phyloP scores from a whole-genome alignment of 371 early-diverging fungal species.

The Mortierella polycephala region DNA sequence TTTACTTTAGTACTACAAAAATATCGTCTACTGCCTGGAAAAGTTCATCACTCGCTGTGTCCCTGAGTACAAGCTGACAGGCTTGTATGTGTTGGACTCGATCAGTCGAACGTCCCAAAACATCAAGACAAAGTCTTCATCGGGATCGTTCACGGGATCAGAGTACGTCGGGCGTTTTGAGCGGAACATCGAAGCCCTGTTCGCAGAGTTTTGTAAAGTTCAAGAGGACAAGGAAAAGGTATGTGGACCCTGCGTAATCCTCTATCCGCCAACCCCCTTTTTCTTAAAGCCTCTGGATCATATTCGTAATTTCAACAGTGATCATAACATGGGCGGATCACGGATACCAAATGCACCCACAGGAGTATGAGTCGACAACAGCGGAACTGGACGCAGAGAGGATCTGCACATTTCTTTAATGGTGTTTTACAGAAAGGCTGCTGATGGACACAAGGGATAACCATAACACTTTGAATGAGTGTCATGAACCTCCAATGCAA shows the following conservation, averaged over 20 bases:
- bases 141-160: constrained; percentile 45
- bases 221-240: constrained; percentile 63
- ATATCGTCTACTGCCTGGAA: constrained; percentile 65
- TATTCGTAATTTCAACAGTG: not conserved
- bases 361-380: too few species aligned
- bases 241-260: constrained; percentile 1
- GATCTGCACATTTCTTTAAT: too few species aligned
- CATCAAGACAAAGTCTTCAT: constrained; percentile 43
- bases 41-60: constrained; percentile 67
- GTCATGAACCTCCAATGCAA: too few species aligned
- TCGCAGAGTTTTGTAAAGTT: constrained; percentile 61
- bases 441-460: too few species aligned
- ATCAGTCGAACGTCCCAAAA: constrained; percentile 61
- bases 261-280: not conserved
- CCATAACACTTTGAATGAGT: too few species aligned
- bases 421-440: too few species aligned
- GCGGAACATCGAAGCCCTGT: constrained; percentile 64
- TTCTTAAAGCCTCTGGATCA: not conserved
- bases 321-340: too few species aligned
- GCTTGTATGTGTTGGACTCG: constrained; percentile 70
- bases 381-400: too few species aligned
- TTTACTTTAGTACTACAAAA: constrained; percentile 65
- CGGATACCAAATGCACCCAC: too few species aligned
- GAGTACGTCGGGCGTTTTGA: constrained; percentile 66
- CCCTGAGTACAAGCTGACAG: constrained; percentile 68